Base-by-base conservation (phyloP, 2,329 filamentous ascomycete species). In the Calonectria multiphialidica region DNA sequence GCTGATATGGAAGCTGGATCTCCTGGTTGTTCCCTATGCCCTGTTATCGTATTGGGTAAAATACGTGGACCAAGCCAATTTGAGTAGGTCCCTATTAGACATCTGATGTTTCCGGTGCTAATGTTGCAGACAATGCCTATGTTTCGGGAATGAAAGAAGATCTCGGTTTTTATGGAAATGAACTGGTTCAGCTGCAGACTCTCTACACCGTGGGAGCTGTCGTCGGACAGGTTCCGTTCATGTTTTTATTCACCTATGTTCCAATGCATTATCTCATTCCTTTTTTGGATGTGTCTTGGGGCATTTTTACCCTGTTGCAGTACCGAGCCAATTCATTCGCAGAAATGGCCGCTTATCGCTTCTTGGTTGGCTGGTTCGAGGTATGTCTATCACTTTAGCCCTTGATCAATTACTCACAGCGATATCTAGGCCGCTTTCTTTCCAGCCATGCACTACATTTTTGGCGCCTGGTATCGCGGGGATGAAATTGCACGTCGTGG, bases 61-160 rank as follows among this genome's bases (percentile, higher is more conserved):
- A 50, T 71, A 71, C 13, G 66, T 71, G 16, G 63, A 71, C 47
- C 68, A 71, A 21, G 55, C 68, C 7, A 71, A 71, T 13, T 59
- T 67, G 15, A 71, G 68, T 71, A 47, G 15, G 68, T 21, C 18
- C 5, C 2, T 3, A 12, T 16, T 4, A 0, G 3, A 8, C 7
- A 13, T 4, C 12, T n/a, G 3, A 21, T 64, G 13, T 1, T 13
- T 33, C 13, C 7, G 8, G 8, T 25, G n/a, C 65, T 67, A 57
- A 57, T 21, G 13, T 15, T 8, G 33, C 35, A 88, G 86, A 88
- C 75, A 90, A 89, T 83, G 88, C 88, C 4, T 90, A 89, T 70
- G 88, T 90, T n/a, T 86, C 86, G 0, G 88, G 88, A 0, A 80
- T 90, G 61, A 87, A 88, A 62, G 87, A 89, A 64, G 87, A 89